Percentiles rank a stretch among this genome's conserved stretches.
phyloP scores from a whole-genome alignment of 2,329 filamentous ascomycete genomes.

The Talaromyces albobiverticillius region DNA sequence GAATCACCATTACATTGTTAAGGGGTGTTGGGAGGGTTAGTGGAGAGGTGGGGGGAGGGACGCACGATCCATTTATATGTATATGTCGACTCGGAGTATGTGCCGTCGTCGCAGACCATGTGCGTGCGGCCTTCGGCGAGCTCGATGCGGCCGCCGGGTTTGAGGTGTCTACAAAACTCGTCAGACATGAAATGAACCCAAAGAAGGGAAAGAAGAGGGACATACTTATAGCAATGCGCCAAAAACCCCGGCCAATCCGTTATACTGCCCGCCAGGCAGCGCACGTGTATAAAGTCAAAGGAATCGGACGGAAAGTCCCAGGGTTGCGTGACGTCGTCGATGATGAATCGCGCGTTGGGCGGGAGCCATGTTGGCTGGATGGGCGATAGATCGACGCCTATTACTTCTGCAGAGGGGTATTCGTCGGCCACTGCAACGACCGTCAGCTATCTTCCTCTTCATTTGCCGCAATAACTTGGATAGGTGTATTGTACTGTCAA shows the following conservation, averaged over 20 bases:
- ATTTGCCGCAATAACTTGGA: too few species aligned
- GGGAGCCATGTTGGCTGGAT: constrained; percentile 46
- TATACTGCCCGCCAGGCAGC: constrained; percentile 22
- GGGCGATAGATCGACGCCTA: constrained; percentile 48
- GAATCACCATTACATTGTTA: too few species aligned
- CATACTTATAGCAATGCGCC: constrained; percentile 21
- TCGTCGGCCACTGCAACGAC: constrained; percentile 28
- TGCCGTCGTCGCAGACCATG: constrained; percentile 26
- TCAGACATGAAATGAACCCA: neutral
- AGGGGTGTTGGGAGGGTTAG: too few species aligned
- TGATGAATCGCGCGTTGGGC: constrained; percentile 29
- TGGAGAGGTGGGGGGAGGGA: too few species aligned
- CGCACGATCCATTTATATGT: constrained; percentile 15
- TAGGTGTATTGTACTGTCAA: constrained; percentile 5
- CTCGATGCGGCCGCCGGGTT: constrained; percentile 30
- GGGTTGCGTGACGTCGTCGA: constrained; percentile 27
- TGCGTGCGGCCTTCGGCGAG: constrained; percentile 21
- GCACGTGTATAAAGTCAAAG: constrained; percentile 31
- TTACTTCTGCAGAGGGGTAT: constrained; percentile 39
- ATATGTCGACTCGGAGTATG: constrained; percentile 17
- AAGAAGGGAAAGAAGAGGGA: too few species aligned
- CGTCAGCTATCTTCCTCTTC: too few species aligned
- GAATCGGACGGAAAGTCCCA: constrained; percentile 23
- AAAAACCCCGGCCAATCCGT: constrained; percentile 22
- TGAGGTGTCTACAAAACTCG: constrained; percentile 23